Evolutionary conservation across 306 rosid species (phyloP), one percentile per base, ranked within the genome.

Genomic region (Arachis stenosperma): DNA sequence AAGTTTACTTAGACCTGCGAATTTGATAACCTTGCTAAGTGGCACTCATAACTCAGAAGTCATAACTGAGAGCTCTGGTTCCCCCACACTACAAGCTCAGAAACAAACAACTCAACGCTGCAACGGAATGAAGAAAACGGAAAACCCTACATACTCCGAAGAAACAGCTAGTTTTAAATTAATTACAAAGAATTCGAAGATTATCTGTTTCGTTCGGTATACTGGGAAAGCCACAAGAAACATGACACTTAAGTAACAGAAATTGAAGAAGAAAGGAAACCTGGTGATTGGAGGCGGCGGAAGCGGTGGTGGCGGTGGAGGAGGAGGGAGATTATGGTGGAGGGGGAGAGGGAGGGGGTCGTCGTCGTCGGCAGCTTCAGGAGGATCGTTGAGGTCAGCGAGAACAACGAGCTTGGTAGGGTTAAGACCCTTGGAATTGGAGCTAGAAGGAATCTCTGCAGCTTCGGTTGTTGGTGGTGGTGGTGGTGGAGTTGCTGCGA

Each of bases 341-440:
- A 14, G 80, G 17, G 53, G 55, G 87, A 90, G 83, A 69, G 69
- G 76, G 69, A 74, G 4, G 57, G 1, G 6, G 57, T 1, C 7
- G 57, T 69, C 76, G 69, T 72, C 83, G 47, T 78, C 86, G 7
- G 86, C 90, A 7, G 70, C 83, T 67, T 90, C 94, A 27, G 77
- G 91, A 47, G 96, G 97, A 66, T 89, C 92, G 86, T 91, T 91
- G 65, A 91, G 97, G 86, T 93, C 92, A 5, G 98, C 90, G 55
- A 93, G 80, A 70, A 90, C 82, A 63, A 85, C 83, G 64, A 86
- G 50, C 79, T 86, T 89, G 15, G 88, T 65, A 14, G 78, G 83
- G 65, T 54, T 80, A 15, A 54, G 54, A 42, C 42, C 2, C 79
- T 77, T 78, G 7, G 64, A 39, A 29, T 75, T 81, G 3, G 43